Evolutionary conservation across 495 filamentous ascomycete genomes (phyloP), one percentile per base, ranked within the genome.

Genomic region (Penicillium cinerascens): DNA sequence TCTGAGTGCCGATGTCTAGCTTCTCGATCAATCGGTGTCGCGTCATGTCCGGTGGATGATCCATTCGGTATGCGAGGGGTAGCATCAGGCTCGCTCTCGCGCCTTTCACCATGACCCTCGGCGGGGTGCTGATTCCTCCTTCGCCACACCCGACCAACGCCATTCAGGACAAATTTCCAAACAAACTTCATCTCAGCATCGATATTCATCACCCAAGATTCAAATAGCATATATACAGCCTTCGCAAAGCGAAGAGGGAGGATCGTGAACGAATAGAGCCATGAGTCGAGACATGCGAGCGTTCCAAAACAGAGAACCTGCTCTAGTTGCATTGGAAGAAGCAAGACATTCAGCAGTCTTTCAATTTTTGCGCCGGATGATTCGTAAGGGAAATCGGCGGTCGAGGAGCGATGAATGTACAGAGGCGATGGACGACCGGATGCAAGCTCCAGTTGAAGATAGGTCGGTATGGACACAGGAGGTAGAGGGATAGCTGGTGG

Each of bases 331-430:
- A 80, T 82, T 7, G 92, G 90, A 5, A 97, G 74, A 17, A 89
- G 70, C 7, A 97, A 72, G 66, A 96, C 92, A 64, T 97, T 96
- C 51, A 87, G 75, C n/a, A 99, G 77, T 42, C 93, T 83, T 63
- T 97, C 91, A 47, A 97, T 85, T 61, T 96, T 97, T 59, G 96
- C 79, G n/a, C 86, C 85, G n/a, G 89, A 91, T 17, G 93, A 96
- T 70, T 99, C 93, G 69, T 96, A 97, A 0, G 90, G 89, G 42
- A 90, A 82, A 50, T 97, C 91, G 42, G 75, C 80, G 21, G 84
- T 78, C 10, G 72, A 63, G 2, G 88, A 83, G 51, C 87, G 84
- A 63, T 95, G 84, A 42, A 97, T 95, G 60, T 95, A 97, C 47
- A 95, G 69, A 2, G 91, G 89, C 41, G 89, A 93, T 3, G 91